A percentile compares a stretch with the other conserved stretches of the same genome.
Conservation (phyloP, 2,329 filamentous ascomycete species). For the Nemania sp. region DNA sequence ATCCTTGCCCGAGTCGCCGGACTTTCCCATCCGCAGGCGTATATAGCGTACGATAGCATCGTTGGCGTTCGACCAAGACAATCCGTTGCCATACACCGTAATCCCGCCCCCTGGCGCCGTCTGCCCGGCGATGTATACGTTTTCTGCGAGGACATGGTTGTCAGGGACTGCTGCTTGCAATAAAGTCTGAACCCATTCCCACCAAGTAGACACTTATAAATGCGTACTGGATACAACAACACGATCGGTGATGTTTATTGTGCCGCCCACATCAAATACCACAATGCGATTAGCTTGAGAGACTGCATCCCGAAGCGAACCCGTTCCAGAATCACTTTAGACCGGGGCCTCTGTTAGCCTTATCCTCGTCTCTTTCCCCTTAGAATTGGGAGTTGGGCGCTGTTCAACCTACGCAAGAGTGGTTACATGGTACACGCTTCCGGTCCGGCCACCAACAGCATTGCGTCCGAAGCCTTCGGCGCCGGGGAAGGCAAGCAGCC, state of each 20-base stretch:
- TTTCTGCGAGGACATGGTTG: constrained; percentile 31
- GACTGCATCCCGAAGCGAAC: constrained; percentile 55
- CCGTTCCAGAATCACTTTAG: constrained; percentile 47
- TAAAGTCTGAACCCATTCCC: neutral
- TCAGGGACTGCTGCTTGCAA: neutral
- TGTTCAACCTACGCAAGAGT: constrained; percentile 44
- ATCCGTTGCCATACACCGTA: constrained; percentile 58
- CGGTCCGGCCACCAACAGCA: constrained; percentile 50
- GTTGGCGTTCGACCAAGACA: constrained; percentile 55
- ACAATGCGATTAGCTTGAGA: constrained; percentile 52
- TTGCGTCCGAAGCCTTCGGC: constrained; percentile 54
- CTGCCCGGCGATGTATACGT: constrained; percentile 54
- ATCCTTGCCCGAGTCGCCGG: constrained; percentile 55
- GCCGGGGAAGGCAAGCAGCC: constrained; percentile 48
- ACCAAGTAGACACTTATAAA: neutral
- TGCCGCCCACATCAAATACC: constrained; percentile 53
- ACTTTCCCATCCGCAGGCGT: constrained; percentile 56
- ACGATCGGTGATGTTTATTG: constrained; percentile 51
- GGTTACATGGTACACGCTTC: constrained; percentile 52
- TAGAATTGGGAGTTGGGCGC: neutral
- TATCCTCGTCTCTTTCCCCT: neutral
- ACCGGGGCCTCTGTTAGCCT: neutral
- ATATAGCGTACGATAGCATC: constrained; percentile 59
- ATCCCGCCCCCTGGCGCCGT: constrained; percentile 54
- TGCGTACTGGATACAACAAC: constrained; percentile 46